Evolutionary conservation across 75 land plant species (phyloP).

Genomic region (Picea sitchensis): DNA sequence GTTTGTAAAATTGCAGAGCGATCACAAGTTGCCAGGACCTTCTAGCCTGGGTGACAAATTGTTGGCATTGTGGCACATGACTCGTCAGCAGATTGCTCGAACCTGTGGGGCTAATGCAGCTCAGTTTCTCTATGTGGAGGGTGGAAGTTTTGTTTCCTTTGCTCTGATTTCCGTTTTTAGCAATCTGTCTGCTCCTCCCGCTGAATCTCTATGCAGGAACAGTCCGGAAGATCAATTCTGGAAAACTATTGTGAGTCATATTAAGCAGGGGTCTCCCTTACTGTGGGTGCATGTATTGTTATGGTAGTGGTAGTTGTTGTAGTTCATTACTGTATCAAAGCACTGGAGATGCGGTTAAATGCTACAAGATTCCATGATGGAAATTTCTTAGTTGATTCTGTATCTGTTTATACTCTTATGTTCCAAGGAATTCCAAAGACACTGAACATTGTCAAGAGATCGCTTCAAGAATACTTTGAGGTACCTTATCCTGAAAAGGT

Average conservation of each 20-base stretch:
- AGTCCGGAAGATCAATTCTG: conserved; percentile 67
- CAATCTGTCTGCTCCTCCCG: too few species aligned
- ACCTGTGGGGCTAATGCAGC: too few species aligned
- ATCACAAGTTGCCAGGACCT: too few species aligned
- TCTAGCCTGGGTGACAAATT: too few species aligned
- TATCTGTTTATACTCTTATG: conserved; percentile 70
- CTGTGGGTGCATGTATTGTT: conserved; percentile 65
- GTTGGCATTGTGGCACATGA: too few species aligned
- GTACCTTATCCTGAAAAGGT: conserved; percentile 73
- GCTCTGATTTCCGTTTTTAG: conserved; percentile 26
- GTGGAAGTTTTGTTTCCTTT: conserved; percentile 50
- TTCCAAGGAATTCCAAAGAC: too few species aligned
- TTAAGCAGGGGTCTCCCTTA: conserved; percentile 48
- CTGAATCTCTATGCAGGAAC: conserved; percentile 57
- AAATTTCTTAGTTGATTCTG: conserved; percentile 36
- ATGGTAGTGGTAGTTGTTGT: conserved; percentile 46
- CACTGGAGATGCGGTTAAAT: too few species aligned
- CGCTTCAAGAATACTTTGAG: conserved; percentile 78
- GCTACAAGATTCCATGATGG: too few species aligned
- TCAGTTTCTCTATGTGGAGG: too few species aligned
- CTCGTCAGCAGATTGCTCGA: too few species aligned
- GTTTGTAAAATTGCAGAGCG: too few species aligned
- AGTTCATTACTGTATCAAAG: conserved; percentile 64
- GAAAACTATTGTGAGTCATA: conserved; percentile 59
- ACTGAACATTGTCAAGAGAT: too few species aligned